Conservation (phyloP, 2,329 filamentous ascomycete genomes). For the Graphilbum sp. region DNA sequence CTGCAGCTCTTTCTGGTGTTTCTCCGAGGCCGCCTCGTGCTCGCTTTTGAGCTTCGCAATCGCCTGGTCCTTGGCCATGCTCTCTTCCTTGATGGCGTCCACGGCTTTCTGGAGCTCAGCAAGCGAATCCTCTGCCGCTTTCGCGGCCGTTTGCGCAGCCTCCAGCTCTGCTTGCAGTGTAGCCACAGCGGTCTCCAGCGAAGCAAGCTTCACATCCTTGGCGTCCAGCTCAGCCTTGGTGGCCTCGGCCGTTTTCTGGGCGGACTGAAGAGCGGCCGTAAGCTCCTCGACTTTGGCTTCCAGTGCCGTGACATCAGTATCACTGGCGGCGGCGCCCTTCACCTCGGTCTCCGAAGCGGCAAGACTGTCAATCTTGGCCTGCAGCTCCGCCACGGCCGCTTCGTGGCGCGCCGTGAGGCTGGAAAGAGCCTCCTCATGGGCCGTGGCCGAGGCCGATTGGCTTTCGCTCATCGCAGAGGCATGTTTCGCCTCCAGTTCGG, state of each 20-base stretch:
- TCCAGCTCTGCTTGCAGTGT: constrained; percentile 7
- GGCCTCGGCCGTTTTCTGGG: constrained; percentile 26
- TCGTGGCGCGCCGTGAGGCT: constrained; percentile 36
- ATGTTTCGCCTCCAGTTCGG: constrained; percentile 36
- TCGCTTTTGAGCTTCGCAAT: constrained; percentile 35
- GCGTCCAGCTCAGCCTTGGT: constrained; percentile 27
- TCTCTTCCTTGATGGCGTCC: constrained; percentile 28
- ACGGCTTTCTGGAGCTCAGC: constrained; percentile 32
- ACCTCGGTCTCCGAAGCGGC: constrained; percentile 28
- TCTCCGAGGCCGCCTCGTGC: constrained; percentile 21
- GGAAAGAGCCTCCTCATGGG: constrained; percentile 30
- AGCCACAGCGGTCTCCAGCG: constrained; percentile 29
- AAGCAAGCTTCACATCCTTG: constrained; percentile 22
- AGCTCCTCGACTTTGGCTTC: constrained; percentile 35
- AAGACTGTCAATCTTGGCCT: constrained; percentile 38
- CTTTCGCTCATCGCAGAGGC: constrained; percentile 31
- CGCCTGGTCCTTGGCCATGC: constrained; percentile 29
- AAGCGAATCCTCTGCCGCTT: constrained; percentile 28
- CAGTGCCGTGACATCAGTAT: constrained; percentile 30
- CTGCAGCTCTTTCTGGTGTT: constrained; percentile 41
- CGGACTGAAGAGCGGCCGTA: constrained; percentile 28
- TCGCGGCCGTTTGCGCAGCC: constrained; percentile 24
- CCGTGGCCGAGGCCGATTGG: constrained; percentile 23
- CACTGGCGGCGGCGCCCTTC: constrained; percentile 27
- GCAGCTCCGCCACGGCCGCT: constrained; percentile 27